Percentiles rank a stretch among this genome's conserved stretches.
These are phyloP conservation scores for Aspergillus cejpii DNA, from an alignment of 2,329 filamentous ascomycete genomes.

Conservation along the genomic window DNA sequence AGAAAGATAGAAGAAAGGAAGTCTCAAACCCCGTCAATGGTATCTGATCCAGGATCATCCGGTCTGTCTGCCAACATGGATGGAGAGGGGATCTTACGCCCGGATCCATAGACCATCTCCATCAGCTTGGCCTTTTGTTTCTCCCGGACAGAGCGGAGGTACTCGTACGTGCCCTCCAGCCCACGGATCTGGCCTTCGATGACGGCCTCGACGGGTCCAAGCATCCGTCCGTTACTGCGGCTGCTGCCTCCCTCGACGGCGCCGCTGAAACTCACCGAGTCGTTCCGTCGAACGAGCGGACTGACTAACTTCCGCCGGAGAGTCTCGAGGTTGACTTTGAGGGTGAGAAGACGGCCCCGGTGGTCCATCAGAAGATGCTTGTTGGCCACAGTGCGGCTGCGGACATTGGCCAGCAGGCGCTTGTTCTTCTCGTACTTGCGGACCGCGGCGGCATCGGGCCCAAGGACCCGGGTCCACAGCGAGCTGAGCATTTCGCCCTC, in stretches of 20 bases:
- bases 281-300: slow-evolving; percentile 67
- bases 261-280: slow-evolving; percentile 41
- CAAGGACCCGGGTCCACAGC: slow-evolving; percentile 80
- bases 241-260: slow-evolving; percentile 22
- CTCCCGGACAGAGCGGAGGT: slow-evolving; percentile 67
- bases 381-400: slow-evolving; percentile 76
- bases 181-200: slow-evolving; percentile 77
- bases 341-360: slow-evolving; percentile 71
- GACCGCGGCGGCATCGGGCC: slow-evolving; percentile 65
- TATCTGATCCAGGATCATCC: slow-evolving; percentile 13
- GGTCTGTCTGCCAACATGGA: slow-evolving; percentile 22
- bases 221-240: slow-evolving; percentile 47
- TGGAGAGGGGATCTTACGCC: slow-evolving; percentile 24
- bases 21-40: slow-evolving; percentile 14
- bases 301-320: slow-evolving; percentile 75
- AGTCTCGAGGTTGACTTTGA: slow-evolving; percentile 83
- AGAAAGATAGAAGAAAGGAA: no score
- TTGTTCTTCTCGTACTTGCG: slow-evolving; percentile 90
- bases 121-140: slow-evolving; percentile 77
- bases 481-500: slow-evolving; percentile 75
- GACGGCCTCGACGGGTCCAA: slow-evolving; percentile 52
- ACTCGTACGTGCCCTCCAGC: slow-evolving; percentile 69
- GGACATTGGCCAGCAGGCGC: slow-evolving; percentile 67
- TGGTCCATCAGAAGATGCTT: slow-evolving; percentile 82
- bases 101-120: slow-evolving; percentile 65